Conservation (phyloP, 352 stramenopile species). For the Globisporangium nagaii region DNA sequence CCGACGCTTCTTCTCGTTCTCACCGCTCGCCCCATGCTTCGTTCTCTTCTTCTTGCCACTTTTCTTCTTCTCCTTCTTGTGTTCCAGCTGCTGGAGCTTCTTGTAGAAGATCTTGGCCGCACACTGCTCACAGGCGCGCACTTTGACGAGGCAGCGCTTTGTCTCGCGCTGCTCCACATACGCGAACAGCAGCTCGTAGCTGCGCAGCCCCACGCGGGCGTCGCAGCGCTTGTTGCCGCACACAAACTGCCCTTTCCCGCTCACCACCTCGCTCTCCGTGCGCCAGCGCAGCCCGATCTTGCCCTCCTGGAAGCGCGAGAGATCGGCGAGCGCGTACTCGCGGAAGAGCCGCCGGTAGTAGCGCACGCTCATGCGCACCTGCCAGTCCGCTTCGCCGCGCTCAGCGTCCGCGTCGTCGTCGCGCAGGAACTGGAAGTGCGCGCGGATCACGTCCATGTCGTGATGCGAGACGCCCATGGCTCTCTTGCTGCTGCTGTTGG, state of each 20-base stretch:
- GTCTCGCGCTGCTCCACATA: slow-evolving; percentile 59
- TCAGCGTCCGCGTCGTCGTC: slow-evolving; percentile 59
- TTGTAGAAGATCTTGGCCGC: slow-evolving; percentile 67
- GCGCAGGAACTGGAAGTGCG: slow-evolving; percentile 74
- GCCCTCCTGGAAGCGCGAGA: slow-evolving; percentile 55
- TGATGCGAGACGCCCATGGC: slow-evolving; percentile 12
- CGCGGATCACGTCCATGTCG: slow-evolving; percentile 38
- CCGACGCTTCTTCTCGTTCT: background rate
- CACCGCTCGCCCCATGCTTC: background rate
- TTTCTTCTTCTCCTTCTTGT: slow-evolving; percentile 11
- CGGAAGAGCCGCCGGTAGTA: slow-evolving; percentile 84
- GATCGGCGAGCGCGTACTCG: slow-evolving; percentile 75
- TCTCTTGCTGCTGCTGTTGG: too few species aligned
- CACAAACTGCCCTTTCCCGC: slow-evolving; percentile 74
- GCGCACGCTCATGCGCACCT: slow-evolving; percentile 72
- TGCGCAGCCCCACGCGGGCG: slow-evolving; percentile 31
- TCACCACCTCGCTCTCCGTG: slow-evolving; percentile 67
- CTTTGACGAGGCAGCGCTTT: slow-evolving; percentile 77
- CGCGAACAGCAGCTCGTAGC: slow-evolving; percentile 78
- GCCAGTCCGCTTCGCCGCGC: slow-evolving; percentile 51
- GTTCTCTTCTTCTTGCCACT: background rate
- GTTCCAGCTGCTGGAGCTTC: slow-evolving; percentile 34
- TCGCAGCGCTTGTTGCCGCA: slow-evolving; percentile 78
- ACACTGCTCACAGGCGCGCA: slow-evolving; percentile 58
- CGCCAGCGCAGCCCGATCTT: slow-evolving; percentile 76